These are phyloP conservation scores for Mentha longifolia DNA, from an alignment of 257 asterid genomes.

Conservation along the genomic window DNA sequence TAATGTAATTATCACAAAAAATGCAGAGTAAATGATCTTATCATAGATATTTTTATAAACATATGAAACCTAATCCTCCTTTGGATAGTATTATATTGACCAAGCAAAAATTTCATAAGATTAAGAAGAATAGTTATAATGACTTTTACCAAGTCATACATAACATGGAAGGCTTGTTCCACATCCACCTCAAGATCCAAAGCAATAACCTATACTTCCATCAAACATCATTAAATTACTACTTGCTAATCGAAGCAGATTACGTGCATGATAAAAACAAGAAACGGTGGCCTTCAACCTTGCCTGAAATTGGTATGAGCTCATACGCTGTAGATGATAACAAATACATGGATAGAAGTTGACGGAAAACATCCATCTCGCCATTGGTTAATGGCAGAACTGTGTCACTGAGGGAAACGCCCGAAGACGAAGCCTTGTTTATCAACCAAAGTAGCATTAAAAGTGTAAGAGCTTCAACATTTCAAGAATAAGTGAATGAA, in stretches of 20 bases:
- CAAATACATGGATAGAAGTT: constrained; percentile 53
- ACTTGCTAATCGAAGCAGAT: not conserved
- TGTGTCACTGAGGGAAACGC: constrained; percentile 30
- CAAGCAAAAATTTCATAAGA: not conserved
- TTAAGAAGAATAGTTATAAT: constrained; percentile 8
- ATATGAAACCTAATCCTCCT: no score
- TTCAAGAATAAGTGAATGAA: not conserved
- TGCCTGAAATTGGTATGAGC: constrained; percentile 70
- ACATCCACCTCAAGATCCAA: constrained; percentile 58
- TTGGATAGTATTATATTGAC: not conserved
- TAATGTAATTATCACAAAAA: constrained; percentile 2
- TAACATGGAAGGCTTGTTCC: constrained; percentile 62
- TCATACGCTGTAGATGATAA: constrained; percentile 54
- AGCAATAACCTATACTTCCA: constrained; percentile 47
- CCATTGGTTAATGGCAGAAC: constrained; percentile 35
- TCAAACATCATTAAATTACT: constrained; percentile 23
- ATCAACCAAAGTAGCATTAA: constrained; percentile 24
- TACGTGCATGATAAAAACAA: not conserved
- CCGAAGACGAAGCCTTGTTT: constrained; percentile 54
- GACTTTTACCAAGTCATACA: constrained; percentile 56
- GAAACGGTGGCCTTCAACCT: constrained; percentile 51
- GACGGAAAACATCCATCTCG: constrained; percentile 52
- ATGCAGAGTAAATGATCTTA: not conserved
- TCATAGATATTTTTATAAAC: no score
- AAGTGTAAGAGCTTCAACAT: constrained; percentile 6